These are phyloP conservation scores for Phytophthora syringae DNA, from an alignment of 352 stramenopile species.

Conservation along the genomic window DNA sequence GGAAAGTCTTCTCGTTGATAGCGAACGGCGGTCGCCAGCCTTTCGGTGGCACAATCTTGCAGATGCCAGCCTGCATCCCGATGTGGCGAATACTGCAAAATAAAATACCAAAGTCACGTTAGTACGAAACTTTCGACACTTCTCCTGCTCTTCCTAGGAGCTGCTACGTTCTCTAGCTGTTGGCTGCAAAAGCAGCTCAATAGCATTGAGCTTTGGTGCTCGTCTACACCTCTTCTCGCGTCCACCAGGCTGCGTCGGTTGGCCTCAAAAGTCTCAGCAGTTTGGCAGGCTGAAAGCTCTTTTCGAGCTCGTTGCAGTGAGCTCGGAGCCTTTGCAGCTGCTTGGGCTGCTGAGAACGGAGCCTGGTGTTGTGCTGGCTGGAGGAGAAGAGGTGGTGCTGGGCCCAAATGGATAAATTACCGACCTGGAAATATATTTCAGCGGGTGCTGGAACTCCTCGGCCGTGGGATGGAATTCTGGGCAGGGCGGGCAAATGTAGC, in stretches of 20 bases:
- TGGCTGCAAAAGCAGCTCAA: not conserved
- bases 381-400: constrained; percentile 7
- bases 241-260: constrained; percentile 21
- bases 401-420: constrained; percentile 55
- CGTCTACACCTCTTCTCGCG: constrained; percentile 14
- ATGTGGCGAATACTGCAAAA: constrained; percentile 83
- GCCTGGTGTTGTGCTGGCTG: not conserved
- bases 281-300: not conserved
- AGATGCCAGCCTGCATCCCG: constrained; percentile 96
- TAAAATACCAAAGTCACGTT: constrained; percentile 3
- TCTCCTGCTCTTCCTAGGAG: not conserved
- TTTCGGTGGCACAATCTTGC: constrained; percentile 97
- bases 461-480: constrained; percentile 87
- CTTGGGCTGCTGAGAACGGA: constrained; percentile 1
- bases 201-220: not conserved
- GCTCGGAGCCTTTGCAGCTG: not conserved
- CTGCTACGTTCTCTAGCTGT: not conserved
- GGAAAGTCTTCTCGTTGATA: constrained; percentile 86
- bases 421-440: constrained; percentile 93
- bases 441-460: constrained; percentile 90
- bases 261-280: constrained; percentile 11
- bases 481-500: constrained; percentile 86
- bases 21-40: constrained; percentile 93
- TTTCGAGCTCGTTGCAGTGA: not conserved
- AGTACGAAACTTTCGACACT: not conserved